Base-by-base conservation (phyloP, 2,329 filamentous ascomycete species). In the Penicillium sumatraense region DNA sequence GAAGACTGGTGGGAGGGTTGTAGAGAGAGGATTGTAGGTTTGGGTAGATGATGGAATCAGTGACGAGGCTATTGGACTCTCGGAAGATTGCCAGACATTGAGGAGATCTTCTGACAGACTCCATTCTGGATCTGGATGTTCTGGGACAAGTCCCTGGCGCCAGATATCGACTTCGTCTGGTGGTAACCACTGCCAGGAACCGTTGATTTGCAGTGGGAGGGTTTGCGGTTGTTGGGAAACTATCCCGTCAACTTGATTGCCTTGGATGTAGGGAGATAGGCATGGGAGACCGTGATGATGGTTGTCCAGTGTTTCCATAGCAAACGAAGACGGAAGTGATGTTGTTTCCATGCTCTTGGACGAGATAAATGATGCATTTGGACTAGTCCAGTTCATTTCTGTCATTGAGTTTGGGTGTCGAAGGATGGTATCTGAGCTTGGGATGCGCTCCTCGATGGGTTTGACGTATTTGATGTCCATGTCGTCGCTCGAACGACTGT, bases 261-360 rank as follows among this genome's bases (percentile, higher is more conserved):
- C n/a, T n/a, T n/a, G n/a, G n/a, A n/a, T n/a, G n/a, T n/a, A n/a
- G n/a, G n/a, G n/a, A n/a, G n/a, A n/a, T n/a, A n/a, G n/a, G n/a
- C n/a, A n/a, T n/a, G n/a, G n/a, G n/a, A n/a, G n/a, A n/a, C n/a
- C n/a, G n/a, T n/a, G n/a, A n/a, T n/a, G n/a, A n/a, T n/a, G n/a
- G n/a, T n/a, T n/a, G n/a, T n/a, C n/a, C n/a, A n/a, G n/a, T n/a
- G n/a, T n/a, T n/a, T 53, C 52, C 8, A 54, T 31, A 2, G 40
- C 56, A 20, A 58, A 59, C 1, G 55, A 54, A 1, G 60, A 57
- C 7, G 49, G 51, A 1, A 57, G 35, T 7, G 58, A 62, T 10
- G 58, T 44, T 0, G 48, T 49, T 0, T 60, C 56, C 2, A 63
- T 58, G 5, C 26, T 45, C 8, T 47, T 44, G n/a, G n/a, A n/a